Conservation (phyloP, 176 grass and related monocot genomes). For the Neostapfia colusana region DNA sequence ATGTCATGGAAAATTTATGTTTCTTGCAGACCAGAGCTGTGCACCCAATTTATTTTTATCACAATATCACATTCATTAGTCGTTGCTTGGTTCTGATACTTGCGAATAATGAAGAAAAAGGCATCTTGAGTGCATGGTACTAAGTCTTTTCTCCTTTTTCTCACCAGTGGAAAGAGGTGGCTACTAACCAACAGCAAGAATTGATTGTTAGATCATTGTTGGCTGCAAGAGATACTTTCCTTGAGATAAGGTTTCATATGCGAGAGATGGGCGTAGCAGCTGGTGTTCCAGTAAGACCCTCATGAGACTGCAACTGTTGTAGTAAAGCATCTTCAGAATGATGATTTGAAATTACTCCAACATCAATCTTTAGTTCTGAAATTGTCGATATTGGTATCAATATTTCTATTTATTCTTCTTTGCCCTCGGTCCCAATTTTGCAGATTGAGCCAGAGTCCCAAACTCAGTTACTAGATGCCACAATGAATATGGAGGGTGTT, state of each 20-base stretch:
- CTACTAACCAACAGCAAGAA: slow-evolving; percentile 61
- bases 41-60: slow-evolving; percentile 6
- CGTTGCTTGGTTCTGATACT: neutral
- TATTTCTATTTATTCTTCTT: neutral
- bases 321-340: slow-evolving; percentile 11
- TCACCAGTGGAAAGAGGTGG: slow-evolving; percentile 67
- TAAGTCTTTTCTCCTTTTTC: slow-evolving; percentile 34
- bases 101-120: slow-evolving; percentile 9
- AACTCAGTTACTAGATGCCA: slow-evolving; percentile 69
- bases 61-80: neutral
- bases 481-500: slow-evolving; percentile 84
- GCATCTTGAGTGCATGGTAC: slow-evolving; percentile 2
- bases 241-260: slow-evolving; percentile 76
- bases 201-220: slow-evolving; percentile 71
- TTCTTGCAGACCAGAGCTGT: neutral
- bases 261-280: slow-evolving; percentile 77
- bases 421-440: neutral
- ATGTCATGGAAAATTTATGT: neutral
- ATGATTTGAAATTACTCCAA: slow-evolving; percentile 7
- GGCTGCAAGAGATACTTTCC: slow-evolving; percentile 59
- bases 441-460: slow-evolving; percentile 93
- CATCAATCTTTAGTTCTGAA: slow-evolving; percentile 4
- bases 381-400: slow-evolving; percentile 13
- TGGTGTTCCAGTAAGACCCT: slow-evolving; percentile 78
- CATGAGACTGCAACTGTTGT: slow-evolving; percentile 25